Conservation (phyloP, 1,284 basidiomycete genomes). For the Ceratobasidium sp. region DNA sequence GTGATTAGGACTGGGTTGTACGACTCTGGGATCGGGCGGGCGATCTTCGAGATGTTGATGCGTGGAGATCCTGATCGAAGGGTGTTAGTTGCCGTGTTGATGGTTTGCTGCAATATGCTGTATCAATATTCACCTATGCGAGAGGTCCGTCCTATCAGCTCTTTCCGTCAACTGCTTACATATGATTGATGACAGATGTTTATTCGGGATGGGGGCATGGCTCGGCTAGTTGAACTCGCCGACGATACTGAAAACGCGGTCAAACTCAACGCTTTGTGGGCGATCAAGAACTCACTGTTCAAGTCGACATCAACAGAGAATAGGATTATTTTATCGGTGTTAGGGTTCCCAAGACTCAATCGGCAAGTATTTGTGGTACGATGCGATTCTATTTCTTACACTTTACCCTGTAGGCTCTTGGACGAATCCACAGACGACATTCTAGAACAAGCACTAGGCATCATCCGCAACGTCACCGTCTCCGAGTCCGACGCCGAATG, state of each 20-base stretch:
- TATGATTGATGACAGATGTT: conserved; percentile 17
- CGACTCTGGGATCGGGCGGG: conserved; percentile 39
- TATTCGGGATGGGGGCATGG: conserved; percentile 35
- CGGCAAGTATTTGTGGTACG: background rate
- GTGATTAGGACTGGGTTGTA: conserved; percentile 23
- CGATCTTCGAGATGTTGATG: conserved; percentile 38
- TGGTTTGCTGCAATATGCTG: conserved; percentile 36
- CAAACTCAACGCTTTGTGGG: conserved; percentile 29
- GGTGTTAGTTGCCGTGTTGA: conserved; percentile 29
- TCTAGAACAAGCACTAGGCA: conserved; percentile 32
- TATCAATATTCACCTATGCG: conserved; percentile 40
- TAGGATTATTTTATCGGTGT: background rate
- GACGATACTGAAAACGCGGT: conserved; percentile 26
- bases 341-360: conserved; percentile 22
- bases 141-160: conserved; percentile 20
- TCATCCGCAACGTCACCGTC: conserved; percentile 21
- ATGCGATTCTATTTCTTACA: too few relatives aligned
- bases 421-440: conserved; percentile 25
- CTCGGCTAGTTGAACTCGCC: conserved; percentile 13
- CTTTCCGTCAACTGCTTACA: background rate
- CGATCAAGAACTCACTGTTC: conserved; percentile 29
- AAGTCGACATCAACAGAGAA: conserved; percentile 15
- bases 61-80: conserved; percentile 26
- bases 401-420: background rate
- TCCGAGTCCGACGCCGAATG: conserved; percentile 38